Evolutionary conservation across 1,139 yeast genomes (phyloP).

Genomic region (Taphrina pruni): DNA sequence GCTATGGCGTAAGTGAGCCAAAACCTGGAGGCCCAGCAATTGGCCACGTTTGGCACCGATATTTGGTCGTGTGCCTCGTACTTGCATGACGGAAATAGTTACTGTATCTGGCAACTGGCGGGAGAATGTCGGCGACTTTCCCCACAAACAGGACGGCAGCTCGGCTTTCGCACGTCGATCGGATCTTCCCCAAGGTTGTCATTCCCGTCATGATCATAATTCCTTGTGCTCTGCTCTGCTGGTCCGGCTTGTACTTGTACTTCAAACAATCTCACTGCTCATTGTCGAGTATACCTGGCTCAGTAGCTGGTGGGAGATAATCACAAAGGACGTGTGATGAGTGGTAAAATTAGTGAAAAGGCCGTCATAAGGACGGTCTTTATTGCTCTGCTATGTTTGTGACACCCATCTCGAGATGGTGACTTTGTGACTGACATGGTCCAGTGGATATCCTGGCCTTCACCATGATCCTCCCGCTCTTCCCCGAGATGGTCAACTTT

Average conservation of each 20-base stretch:
- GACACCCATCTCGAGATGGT: background rate
- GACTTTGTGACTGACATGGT: background rate
- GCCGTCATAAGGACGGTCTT: conserved; percentile 39
- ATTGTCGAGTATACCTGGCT: no score
- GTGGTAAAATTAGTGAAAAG: conserved; percentile 22
- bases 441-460: conserved; percentile 38
- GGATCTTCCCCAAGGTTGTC: background rate
- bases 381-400: conserved; percentile 31
- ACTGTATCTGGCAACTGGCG: no score
- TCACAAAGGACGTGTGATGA: background rate
- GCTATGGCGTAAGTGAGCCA: conserved; percentile 5
- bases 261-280: background rate
- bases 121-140: background rate
- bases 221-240: background rate
- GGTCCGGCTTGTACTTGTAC: background rate
- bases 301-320: no score
- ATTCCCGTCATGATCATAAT: background rate
- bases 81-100: background rate
- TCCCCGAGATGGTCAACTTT: conserved; percentile 40
- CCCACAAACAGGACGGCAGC: conserved; percentile 16
- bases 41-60: conserved; percentile 4
- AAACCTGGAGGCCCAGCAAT: background rate
- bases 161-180: conserved; percentile 8
- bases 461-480: conserved; percentile 41
- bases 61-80: conserved; percentile 3